These are phyloP conservation scores for Spirogloea muscicola DNA, from an alignment of 139 green algal genomes.

Conservation along the genomic window DNA sequence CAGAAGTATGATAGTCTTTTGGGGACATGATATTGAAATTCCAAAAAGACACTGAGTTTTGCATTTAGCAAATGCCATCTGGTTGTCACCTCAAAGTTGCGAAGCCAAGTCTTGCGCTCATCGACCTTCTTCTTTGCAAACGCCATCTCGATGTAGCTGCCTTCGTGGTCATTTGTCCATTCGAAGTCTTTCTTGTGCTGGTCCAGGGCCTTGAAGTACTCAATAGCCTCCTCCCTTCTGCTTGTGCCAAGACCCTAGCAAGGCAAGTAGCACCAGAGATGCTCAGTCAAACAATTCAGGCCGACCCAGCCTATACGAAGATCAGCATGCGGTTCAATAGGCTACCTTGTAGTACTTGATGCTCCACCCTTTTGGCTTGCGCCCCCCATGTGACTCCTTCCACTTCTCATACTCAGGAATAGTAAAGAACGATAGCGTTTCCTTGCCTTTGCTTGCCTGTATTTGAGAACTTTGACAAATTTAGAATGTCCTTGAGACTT, in stretches of 20 bases:
- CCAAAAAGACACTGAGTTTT: no score
- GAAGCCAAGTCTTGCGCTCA: slow-evolving; percentile 92
- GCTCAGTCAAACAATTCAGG: background rate
- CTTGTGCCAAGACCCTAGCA: slow-evolving; percentile 85
- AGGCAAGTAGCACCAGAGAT: slow-evolving; percentile 59
- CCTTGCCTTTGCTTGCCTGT: slow-evolving; percentile 70
- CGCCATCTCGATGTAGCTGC: slow-evolving; percentile 84
- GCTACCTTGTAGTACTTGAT: slow-evolving; percentile 99
- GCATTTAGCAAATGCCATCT: no score
- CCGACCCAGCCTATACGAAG: background rate
- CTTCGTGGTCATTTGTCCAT: slow-evolving; percentile 72
- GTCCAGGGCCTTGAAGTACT: slow-evolving; percentile 88
- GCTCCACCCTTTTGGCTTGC: slow-evolving; percentile 69
- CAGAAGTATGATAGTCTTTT: no score
- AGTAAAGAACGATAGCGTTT: slow-evolving; percentile 90
- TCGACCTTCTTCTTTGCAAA: slow-evolving; percentile 97
- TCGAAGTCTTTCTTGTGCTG: slow-evolving; percentile 66
- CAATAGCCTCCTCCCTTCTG: slow-evolving; percentile 83
- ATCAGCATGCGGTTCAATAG: background rate
- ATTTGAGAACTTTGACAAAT: background rate
- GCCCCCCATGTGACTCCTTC: slow-evolving; percentile 66
- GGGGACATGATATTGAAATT: no score
- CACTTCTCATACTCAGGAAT: slow-evolving; percentile 97
- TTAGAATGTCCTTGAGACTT: no score
- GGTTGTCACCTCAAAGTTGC: slow-evolving; percentile 39